These are phyloP conservation scores for Perilla frutescens DNA, from an alignment of 257 asterid genomes.

Conservation along the genomic window DNA sequence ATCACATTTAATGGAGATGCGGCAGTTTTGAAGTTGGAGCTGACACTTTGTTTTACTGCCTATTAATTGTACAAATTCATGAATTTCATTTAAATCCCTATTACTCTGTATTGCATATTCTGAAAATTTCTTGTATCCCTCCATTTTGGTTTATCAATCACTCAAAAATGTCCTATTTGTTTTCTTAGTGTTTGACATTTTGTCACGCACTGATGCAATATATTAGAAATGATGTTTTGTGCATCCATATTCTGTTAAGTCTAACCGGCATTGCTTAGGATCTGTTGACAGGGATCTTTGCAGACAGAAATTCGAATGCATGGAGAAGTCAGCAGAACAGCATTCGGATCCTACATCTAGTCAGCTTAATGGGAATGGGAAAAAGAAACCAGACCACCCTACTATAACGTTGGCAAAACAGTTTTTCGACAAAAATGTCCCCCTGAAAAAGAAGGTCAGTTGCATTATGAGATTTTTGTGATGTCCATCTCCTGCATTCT, in stretches of 20 bases:
- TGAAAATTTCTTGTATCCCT: not conserved
- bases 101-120: not conserved
- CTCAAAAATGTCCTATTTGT: not conserved
- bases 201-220: not conserved
- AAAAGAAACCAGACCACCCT: slow-evolving; percentile 39
- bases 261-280: slow-evolving; percentile 55
- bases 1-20: slow-evolving; percentile 8
- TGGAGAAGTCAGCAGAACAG: slow-evolving; percentile 41
- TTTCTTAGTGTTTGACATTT: not conserved
- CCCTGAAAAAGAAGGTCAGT: slow-evolving; percentile 70
- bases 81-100: not conserved
- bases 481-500: not conserved
- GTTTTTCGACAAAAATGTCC: slow-evolving; percentile 60
- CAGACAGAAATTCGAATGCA: slow-evolving; percentile 34
- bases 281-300: slow-evolving; percentile 48
- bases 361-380: slow-evolving; percentile 35
- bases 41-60: not conserved
- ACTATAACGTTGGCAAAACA: slow-evolving; percentile 45
- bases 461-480: slow-evolving; percentile 22
- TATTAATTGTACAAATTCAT: not conserved
- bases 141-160: not conserved
- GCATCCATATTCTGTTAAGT: slow-evolving; percentile 34
- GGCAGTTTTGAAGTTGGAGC: slow-evolving; percentile 7
- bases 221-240: slow-evolving; percentile 4
- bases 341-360: slow-evolving; percentile 32